A percentile compares a stretch with the other conserved stretches of the same genome.
Evolutionary conservation across 441 rosid species (phyloP).

Genomic region (Populus trichocarpa): DNA sequence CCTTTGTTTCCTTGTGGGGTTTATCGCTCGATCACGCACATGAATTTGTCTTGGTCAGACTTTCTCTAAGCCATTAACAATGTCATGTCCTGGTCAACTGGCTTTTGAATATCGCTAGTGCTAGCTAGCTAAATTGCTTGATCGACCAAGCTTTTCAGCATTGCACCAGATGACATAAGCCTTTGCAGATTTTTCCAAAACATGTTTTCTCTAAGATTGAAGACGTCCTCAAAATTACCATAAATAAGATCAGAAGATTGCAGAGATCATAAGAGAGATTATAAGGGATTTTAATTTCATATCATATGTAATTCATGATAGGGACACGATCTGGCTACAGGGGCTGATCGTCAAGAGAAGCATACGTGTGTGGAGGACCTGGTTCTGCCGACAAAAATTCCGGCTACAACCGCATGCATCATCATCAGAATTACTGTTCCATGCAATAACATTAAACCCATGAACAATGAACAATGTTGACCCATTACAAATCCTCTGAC

Average conservation of each 20-base stretch:
- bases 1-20: slow-evolving; percentile 36
- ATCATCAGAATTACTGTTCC: background rate
- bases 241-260: background rate
- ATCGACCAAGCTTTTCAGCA: background rate
- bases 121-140: too few species aligned
- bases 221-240: background rate
- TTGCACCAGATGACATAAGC: background rate
- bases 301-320: background rate
- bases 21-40: slow-evolving; percentile 1
- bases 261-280: background rate
- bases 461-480: background rate
- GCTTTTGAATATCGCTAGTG: background rate
- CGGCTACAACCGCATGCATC: background rate
- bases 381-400: background rate
- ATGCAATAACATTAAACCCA: background rate
- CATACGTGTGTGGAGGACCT: background rate
- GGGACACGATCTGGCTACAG: slow-evolving; percentile 13
- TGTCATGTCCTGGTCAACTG: slow-evolving; percentile 25
- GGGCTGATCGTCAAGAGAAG: slow-evolving; percentile 19
- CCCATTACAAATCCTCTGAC: background rate
- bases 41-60: slow-evolving; percentile 14
- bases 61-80: slow-evolving; percentile 17
- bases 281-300: background rate
- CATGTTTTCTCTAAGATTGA: background rate
- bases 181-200: too few species aligned